Evolutionary conservation across 768 basidiomycete genomes (phyloP).

Genomic region (Lentinula aciculospora): DNA sequence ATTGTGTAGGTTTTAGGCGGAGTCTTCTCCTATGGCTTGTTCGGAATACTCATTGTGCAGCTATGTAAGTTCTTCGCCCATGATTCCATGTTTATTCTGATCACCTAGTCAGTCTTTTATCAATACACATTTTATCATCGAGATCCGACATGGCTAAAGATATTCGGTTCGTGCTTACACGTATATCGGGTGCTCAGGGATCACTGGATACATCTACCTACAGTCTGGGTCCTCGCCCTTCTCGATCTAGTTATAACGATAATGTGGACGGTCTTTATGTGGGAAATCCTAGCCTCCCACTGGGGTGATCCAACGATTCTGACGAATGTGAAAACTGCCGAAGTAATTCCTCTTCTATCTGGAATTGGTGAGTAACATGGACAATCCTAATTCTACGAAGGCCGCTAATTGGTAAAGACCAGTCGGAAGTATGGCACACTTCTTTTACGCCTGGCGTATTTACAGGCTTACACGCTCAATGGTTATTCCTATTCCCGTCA

Average conservation of each 20-base stretch:
- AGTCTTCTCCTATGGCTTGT: not conserved
- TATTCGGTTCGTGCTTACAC: not conserved
- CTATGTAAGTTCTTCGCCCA: not conserved
- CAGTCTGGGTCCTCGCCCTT: not conserved
- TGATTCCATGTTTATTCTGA: not conserved
- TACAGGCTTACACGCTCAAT: not conserved
- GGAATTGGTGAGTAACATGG: not conserved
- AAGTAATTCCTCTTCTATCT: not conserved
- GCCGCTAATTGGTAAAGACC: not conserved
- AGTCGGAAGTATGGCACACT: not conserved
- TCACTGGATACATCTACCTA: not conserved
- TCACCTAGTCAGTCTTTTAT: not conserved
- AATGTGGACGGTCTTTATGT: not conserved
- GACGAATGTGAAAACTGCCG: not conserved
- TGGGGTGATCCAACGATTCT: not conserved
- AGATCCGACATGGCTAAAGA: not conserved
- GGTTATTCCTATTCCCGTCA: not conserved
- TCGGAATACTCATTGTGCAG: not conserved
- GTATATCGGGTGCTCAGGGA: not conserved
- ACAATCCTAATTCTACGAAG: not conserved
- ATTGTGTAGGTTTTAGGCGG: not conserved
- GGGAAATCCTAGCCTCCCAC: not conserved
- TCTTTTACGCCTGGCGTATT: not conserved
- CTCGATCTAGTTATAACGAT: not conserved
- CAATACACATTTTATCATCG: not conserved